Evolutionary conservation across 306 rosid species (phyloP), one percentile per base, ranked within the genome.

Genomic region (cucumber (Cucumis sativus)): DNA sequence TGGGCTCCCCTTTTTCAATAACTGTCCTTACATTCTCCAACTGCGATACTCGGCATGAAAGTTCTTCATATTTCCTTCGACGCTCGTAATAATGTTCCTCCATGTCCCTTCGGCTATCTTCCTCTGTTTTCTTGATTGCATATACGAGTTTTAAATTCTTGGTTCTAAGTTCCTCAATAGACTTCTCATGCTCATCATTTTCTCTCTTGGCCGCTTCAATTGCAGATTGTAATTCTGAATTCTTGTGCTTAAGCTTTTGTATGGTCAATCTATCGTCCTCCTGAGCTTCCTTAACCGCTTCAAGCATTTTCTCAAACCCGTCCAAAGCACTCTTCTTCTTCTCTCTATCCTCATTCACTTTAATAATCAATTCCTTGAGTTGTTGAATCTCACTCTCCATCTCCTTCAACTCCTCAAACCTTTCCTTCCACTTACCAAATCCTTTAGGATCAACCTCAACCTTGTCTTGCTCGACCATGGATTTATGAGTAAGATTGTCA

Each of bases 301-400:
- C 79, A 9, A 84, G n/a, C 57, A 75, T 52, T 25, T 62, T 75
- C 64, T 84, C 77, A 21, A 71, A 69, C 30, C 49, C 41, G 51
- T 63, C 66, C 41, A 40, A 28, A 2, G 40, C 68, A 1, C 23
- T 43, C 23, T 21, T 43, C 70, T 52, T 72, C 37, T 47, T 61
- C 78, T 17, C 39, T 43, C 51, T 28, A 61, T 49, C 64, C 23
- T 37, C 68, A 6, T 74, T 23, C 1, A 69, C 55, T 25, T 15
- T 18, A 28, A 25, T 0, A 1, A 41, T 45, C 47, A 52, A 28
- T 14, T 73, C 52, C 59, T 77, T 55, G 21, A 72, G 61, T 5
- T 16, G 10, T 72, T 8, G 61, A 72, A 72, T 28, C n/a, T 72
- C 77, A 3, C 20, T 4, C 45, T 72, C 61, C 2, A 9, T 69